These are phyloP conservation scores for Trypanosoma vivax DNA, from an alignment of 208 protist genomes.

Conservation along the genomic window DNA sequence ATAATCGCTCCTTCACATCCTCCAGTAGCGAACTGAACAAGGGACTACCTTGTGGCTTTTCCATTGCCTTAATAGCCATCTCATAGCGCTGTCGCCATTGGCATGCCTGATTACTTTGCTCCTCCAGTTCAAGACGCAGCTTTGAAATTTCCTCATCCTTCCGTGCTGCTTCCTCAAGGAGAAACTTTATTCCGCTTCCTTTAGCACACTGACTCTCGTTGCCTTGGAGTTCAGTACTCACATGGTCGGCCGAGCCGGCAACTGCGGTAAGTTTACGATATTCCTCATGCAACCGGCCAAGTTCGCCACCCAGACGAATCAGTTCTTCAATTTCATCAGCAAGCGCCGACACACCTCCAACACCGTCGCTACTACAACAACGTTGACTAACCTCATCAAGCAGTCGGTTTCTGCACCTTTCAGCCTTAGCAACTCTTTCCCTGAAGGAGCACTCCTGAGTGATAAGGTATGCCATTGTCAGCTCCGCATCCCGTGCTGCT, in stretches of 20 bases:
- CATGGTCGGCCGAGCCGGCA: background rate
- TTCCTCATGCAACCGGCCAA: conserved; percentile 11
- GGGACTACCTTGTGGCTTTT: conserved; percentile 5
- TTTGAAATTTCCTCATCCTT: background rate
- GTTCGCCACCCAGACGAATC: conserved; percentile 4
- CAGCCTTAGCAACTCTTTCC: background rate
- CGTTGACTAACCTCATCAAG: conserved; percentile 1
- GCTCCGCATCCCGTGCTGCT: conserved; percentile 6
- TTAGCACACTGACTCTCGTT: conserved; percentile 9
- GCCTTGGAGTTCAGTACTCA: too few relatives aligned
- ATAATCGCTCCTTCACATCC: conserved; percentile 2
- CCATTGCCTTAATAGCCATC: background rate
- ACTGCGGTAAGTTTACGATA: background rate
- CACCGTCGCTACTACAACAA: background rate
- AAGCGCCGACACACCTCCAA: background rate
- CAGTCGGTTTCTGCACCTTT: conserved; percentile 1
- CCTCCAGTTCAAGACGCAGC: conserved; percentile 6
- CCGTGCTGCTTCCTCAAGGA: conserved; percentile 2
- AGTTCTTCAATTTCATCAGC: conserved; percentile 20
- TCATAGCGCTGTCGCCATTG: conserved; percentile 17
- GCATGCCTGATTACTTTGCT: background rate
- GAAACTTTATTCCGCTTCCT: background rate
- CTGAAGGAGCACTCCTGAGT: conserved; percentile 14
- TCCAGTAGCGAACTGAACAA: conserved; percentile 15
- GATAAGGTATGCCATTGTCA: conserved; percentile 14